Evolutionary conservation across 2,329 filamentous ascomycete species (phyloP).

Genomic region (Xylariales sp.): DNA sequence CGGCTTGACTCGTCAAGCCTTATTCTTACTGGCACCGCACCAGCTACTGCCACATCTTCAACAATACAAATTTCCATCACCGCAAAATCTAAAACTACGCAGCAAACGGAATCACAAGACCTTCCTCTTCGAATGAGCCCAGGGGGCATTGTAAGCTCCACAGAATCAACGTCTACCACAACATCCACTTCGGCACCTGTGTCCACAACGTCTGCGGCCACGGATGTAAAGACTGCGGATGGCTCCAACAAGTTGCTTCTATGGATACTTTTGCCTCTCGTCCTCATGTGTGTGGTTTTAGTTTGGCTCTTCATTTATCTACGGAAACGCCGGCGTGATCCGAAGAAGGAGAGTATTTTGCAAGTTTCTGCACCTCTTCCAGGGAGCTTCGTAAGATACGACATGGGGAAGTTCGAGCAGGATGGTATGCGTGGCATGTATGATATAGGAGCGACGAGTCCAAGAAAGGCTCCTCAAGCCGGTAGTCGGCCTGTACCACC

Average conservation of each 20-base stretch:
- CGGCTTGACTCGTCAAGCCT: constrained; percentile 20
- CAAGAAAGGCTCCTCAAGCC: too few species aligned
- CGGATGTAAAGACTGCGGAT: not conserved
- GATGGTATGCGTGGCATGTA: constrained; percentile 12
- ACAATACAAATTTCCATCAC: constrained; percentile 15
- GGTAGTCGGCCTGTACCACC: too few species aligned
- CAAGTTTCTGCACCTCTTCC: constrained; percentile 24
- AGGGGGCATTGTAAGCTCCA: too few species aligned
- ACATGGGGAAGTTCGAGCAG: constrained; percentile 11
- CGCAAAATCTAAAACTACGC: constrained; percentile 16
- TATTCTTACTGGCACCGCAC: constrained; percentile 20
- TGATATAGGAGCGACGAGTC: too few species aligned
- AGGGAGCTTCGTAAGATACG: constrained; percentile 20
- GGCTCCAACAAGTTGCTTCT: constrained; percentile 19
- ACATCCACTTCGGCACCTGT: constrained; percentile 1
- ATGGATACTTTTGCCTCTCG: constrained; percentile 16
- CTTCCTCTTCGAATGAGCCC: constrained; percentile 2
- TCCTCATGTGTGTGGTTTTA: constrained; percentile 9
- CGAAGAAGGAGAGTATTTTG: constrained; percentile 11
- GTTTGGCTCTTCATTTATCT: constrained; percentile 17
- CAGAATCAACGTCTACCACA: not conserved
- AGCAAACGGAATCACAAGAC: constrained; percentile 13
- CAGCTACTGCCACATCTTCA: constrained; percentile 8
- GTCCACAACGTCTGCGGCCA: not conserved
- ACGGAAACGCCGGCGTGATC: constrained; percentile 16